Conservation (phyloP, 2,329 filamentous ascomycete genomes). For the Beauveria caledonica region DNA sequence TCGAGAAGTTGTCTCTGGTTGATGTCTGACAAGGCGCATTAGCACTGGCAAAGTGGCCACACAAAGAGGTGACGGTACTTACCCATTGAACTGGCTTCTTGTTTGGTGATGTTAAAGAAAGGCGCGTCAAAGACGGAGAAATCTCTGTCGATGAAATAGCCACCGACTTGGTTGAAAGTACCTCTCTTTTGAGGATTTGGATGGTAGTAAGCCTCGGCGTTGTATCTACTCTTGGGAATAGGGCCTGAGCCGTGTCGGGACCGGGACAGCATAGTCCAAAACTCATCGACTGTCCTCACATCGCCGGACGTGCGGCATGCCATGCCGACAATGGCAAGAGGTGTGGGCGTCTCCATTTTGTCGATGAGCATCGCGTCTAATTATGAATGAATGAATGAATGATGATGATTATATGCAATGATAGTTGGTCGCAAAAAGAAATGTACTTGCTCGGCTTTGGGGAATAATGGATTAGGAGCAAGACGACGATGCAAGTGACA, state of each 20-base stretch:
- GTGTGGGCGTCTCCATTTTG: conserved; percentile 14
- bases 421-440: background rate
- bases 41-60: background rate
- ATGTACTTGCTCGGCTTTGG: conserved; percentile 6
- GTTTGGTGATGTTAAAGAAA: conserved; percentile 44
- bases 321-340: conserved; percentile 41
- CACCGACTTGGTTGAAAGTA: conserved; percentile 27
- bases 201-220: conserved; percentile 32
- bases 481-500: background rate
- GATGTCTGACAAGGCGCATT: conserved; percentile 30
- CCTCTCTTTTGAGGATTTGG: conserved; percentile 35
- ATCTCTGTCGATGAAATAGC: conserved; percentile 38
- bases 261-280: conserved; percentile 36
- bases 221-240: conserved; percentile 40
- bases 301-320: conserved; percentile 38
- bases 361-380: background rate
- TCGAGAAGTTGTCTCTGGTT: conserved; percentile 46
- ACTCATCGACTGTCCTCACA: conserved; percentile 32
- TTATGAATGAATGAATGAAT: background rate
- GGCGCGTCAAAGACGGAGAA: conserved; percentile 41
- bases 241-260: conserved; percentile 32
- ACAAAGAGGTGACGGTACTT: background rate
- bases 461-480: conserved; percentile 2
- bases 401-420: conserved; percentile 1
- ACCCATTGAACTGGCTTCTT: conserved; percentile 41